These are phyloP conservation scores for Colletotrichum sublineola DNA, from an alignment of 2,329 filamentous ascomycete genomes.

Conservation along the genomic window DNA sequence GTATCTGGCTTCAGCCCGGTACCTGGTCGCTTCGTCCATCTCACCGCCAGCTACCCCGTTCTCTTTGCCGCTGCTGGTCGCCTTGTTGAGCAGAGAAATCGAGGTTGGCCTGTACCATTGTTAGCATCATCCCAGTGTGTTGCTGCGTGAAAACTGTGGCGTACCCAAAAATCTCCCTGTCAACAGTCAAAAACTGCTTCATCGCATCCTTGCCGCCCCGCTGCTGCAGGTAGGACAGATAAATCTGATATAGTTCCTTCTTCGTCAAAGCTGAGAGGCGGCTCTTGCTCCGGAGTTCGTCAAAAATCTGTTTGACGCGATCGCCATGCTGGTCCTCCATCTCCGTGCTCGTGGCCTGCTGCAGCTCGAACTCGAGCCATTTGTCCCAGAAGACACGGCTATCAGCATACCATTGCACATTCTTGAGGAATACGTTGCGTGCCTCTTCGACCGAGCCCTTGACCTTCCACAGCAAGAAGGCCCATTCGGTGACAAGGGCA, in stretches of 20 bases:
- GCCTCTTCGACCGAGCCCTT: slow-evolving; percentile 86
- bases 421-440: slow-evolving; percentile 84
- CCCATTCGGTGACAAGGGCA: slow-evolving; percentile 89
- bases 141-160: slow-evolving; percentile 46
- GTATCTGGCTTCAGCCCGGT: slow-evolving; percentile 65
- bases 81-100: slow-evolving; percentile 57
- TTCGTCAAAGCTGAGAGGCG: slow-evolving; percentile 76
- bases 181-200: slow-evolving; percentile 86
- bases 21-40: slow-evolving; percentile 64
- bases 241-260: slow-evolving; percentile 81
- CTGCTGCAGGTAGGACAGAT: slow-evolving; percentile 87
- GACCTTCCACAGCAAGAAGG: slow-evolving; percentile 86
- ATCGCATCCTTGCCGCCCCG: slow-evolving; percentile 86
- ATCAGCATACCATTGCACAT: slow-evolving; percentile 86
- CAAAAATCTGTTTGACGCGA: slow-evolving; percentile 84
- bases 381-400: slow-evolving; percentile 91
- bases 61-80: slow-evolving; percentile 58
- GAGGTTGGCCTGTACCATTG: slow-evolving; percentile 58
- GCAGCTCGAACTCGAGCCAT: slow-evolving; percentile 90
- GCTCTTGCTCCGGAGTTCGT: slow-evolving; percentile 80
- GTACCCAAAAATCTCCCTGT: slow-evolving; percentile 89
- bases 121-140: neutral
- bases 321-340: slow-evolving; percentile 75
- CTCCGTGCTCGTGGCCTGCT: slow-evolving; percentile 78
- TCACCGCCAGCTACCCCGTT: slow-evolving; percentile 58